Conservation (phyloP, 129 eudicot species). For the Pulicaria dysenterica region DNA sequence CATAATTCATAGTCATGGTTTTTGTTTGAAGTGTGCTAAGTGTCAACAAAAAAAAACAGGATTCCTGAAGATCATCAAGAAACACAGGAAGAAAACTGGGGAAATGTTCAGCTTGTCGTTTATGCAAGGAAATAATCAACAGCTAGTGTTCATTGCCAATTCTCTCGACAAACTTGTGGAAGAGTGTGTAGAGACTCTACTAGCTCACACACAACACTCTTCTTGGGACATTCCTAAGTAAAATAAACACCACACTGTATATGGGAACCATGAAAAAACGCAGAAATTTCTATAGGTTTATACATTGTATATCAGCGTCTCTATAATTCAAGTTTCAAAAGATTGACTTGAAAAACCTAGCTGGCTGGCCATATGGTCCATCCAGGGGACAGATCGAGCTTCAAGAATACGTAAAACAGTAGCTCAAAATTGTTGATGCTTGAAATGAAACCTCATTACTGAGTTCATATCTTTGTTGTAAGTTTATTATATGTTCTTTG, state of each 20-base stretch:
- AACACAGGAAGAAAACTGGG: conserved; percentile 52
- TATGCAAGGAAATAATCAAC: conserved; percentile 30
- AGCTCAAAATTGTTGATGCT: neutral
- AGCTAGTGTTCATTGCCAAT: conserved; percentile 37
- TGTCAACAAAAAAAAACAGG: conserved; percentile 29
- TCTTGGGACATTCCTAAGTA: neutral
- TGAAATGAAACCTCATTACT: neutral
- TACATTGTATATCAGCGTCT: conserved; percentile 9
- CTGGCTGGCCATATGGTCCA: conserved; percentile 25
- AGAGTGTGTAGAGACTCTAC: conserved; percentile 39
- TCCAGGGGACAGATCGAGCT: neutral
- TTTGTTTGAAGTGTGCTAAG: conserved; percentile 12
- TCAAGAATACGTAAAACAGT: conserved; percentile 12
- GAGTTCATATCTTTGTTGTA: conserved; percentile 6
- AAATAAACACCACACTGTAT: neutral
- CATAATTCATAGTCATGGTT: neutral
- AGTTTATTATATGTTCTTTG: conserved; percentile 11
- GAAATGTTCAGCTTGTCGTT: conserved; percentile 25
- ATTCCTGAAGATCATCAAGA: conserved; percentile 44
- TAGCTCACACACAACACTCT: conserved; percentile 17
- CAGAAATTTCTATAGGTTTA: conserved; percentile 5
- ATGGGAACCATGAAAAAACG: conserved; percentile 8
- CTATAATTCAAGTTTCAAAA: conserved; percentile 17
- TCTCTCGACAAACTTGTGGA: conserved; percentile 34
- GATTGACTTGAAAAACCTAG: conserved; percentile 1